A percentile compares a stretch with the other conserved stretches of the same genome.
Evolutionary conservation across 2,329 filamentous ascomycete species (phyloP).

Genomic region (Torrubiella hemipterigena): DNA sequence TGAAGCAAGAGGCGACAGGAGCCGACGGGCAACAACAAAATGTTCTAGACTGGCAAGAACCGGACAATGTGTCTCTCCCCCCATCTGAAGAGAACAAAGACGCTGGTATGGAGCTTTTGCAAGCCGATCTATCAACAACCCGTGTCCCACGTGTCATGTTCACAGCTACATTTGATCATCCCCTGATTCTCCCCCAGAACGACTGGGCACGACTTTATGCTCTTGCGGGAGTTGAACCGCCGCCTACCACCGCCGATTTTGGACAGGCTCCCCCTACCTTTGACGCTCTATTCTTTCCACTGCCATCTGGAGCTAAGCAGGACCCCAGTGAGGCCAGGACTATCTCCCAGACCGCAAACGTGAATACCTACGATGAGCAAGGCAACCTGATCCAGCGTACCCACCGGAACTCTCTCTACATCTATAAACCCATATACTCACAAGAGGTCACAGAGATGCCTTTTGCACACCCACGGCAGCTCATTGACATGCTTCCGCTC

Average conservation of each 20-base stretch:
- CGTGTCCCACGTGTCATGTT: conserved; percentile 64
- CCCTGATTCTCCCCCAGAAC: conserved; percentile 54
- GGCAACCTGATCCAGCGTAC: conserved; percentile 17
- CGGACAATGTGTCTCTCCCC: conserved; percentile 49
- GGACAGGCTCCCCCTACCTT: conserved; percentile 31
- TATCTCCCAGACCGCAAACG: conserved; percentile 34
- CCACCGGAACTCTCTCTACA: conserved; percentile 51
- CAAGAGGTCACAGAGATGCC: conserved; percentile 55
- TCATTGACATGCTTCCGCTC: conserved; percentile 60
- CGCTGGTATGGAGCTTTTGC: conserved; percentile 39
- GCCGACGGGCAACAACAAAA: too few species aligned
- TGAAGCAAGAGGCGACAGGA: conserved; percentile 31
- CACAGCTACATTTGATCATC: conserved; percentile 61
- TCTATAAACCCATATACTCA: conserved; percentile 63
- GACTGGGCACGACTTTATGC: conserved; percentile 52
- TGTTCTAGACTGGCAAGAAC: conserved; percentile 63
- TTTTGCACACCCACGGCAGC: conserved; percentile 67
- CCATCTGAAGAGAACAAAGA: conserved; percentile 33
- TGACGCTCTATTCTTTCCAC: conserved; percentile 46
- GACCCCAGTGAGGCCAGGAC: conserved; percentile 47
- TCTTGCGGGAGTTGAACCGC: conserved; percentile 35
- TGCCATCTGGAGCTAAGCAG: conserved; percentile 32
- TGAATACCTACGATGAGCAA: conserved; percentile 27
- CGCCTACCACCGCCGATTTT: conserved; percentile 16
- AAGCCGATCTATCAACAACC: conserved; percentile 28